Conservation (phyloP, 495 filamentous ascomycete genomes). For the Polyplosphaeria fusca region DNA sequence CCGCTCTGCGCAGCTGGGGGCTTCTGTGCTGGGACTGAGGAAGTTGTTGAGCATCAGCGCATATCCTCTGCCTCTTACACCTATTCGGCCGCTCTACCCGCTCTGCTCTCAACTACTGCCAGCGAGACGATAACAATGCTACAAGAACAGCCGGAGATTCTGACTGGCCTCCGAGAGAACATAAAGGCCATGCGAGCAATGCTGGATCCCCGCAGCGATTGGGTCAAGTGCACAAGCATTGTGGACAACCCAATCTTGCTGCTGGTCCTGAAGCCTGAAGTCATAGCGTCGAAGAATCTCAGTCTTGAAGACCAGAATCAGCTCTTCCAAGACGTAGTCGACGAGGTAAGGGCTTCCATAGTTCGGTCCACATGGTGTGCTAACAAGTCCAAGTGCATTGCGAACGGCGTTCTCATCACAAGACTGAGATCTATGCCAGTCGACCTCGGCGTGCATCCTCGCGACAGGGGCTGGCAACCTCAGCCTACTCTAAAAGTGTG, state of each 20-base stretch:
- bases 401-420: slow-evolving; percentile 84
- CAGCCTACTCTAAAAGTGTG: slow-evolving; percentile 85
- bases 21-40: slow-evolving; percentile 85
- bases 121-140: slow-evolving; percentile 82
- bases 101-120: slow-evolving; percentile 90
- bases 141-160: slow-evolving; percentile 75
- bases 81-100: slow-evolving; percentile 90
- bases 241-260: slow-evolving; percentile 84
- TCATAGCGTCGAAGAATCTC: slow-evolving; percentile 66
- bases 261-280: slow-evolving; percentile 78
- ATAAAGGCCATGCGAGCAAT: slow-evolving; percentile 78
- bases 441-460: slow-evolving; percentile 55
- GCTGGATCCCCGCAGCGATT: slow-evolving; percentile 89
- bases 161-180: slow-evolving; percentile 73
- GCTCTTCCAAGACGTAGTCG: slow-evolving; percentile 82
- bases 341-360: slow-evolving; percentile 66
- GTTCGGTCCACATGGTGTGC: slow-evolving; percentile 45
- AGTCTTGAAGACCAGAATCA: slow-evolving; percentile 74
- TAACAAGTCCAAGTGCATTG: slow-evolving; percentile 46
- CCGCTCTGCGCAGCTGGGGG: slow-evolving; percentile 88
- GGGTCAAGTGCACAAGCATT: slow-evolving; percentile 78
- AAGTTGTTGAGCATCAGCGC: slow-evolving; percentile 93
- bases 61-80: slow-evolving; percentile 88
- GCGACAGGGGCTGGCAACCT: slow-evolving; percentile 57
- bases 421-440: slow-evolving; percentile 74